Evolutionary conservation across 2,329 filamentous ascomycete species (phyloP).

Genomic region (Aureobasidium sp.): DNA sequence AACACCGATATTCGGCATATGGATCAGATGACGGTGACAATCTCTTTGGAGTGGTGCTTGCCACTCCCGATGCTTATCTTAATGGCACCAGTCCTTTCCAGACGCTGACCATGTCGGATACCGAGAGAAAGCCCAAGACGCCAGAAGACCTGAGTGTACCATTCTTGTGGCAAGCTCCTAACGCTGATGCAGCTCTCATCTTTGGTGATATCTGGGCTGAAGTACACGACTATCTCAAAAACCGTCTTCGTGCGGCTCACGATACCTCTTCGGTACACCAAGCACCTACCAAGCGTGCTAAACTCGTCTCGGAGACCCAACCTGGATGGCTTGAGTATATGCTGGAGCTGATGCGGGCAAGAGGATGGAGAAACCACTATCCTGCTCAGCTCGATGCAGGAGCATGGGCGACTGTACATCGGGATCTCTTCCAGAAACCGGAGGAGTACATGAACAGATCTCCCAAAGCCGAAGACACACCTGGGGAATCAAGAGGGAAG

Average conservation of each 20-base stretch:
- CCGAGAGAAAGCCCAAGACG: constrained; percentile 20
- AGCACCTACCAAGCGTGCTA: constrained; percentile 29
- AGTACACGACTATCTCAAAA: constrained; percentile 69
- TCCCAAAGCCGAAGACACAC: background rate
- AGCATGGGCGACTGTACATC: constrained; percentile 65
- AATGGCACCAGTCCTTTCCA: constrained; percentile 51
- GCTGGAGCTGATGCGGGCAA: constrained; percentile 63
- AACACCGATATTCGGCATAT: constrained; percentile 62
- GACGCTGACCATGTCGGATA: constrained; percentile 30
- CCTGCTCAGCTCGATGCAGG: constrained; percentile 52
- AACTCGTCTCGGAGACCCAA: constrained; percentile 56
- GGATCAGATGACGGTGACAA: constrained; percentile 40
- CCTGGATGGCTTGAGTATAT: constrained; percentile 74
- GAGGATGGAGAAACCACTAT: constrained; percentile 73
- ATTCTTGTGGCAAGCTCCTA: constrained; percentile 80
- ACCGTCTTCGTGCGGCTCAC: constrained; percentile 40
- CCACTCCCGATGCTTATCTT: constrained; percentile 56
- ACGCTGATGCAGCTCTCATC: constrained; percentile 71
- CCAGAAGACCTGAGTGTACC: constrained; percentile 36
- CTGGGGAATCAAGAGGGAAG: constrained; percentile 8
- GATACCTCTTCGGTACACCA: constrained; percentile 16
- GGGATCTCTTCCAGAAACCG: constrained; percentile 61
- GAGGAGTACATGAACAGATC: constrained; percentile 48
- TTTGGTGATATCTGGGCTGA: constrained; percentile 82
- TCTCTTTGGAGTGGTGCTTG: constrained; percentile 71